Percentiles rank a stretch among this genome's conserved stretches.
Conservation (phyloP, 2,329 filamentous ascomycete genomes). For the Drechmeria coniospora region DNA sequence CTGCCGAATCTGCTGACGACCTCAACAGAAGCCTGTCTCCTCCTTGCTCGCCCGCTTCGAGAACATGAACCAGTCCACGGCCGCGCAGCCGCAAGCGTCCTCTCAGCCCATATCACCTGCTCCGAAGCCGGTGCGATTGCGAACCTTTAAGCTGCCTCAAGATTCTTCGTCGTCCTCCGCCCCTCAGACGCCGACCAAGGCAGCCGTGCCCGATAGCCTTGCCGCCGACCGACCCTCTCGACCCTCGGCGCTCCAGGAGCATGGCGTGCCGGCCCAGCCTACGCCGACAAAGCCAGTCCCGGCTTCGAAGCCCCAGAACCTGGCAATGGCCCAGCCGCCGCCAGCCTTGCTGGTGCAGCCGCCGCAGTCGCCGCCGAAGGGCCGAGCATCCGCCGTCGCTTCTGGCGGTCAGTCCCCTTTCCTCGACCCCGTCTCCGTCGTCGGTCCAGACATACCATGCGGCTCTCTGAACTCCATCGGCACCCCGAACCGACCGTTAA, state of each 20-base stretch:
- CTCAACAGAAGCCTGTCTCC: conserved; percentile 62
- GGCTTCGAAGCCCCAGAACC: conserved; percentile 9
- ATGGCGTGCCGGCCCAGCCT: conserved; percentile 7
- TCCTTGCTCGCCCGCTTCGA: conserved; percentile 71
- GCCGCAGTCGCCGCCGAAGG: conserved; percentile 52
- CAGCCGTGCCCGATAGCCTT: conserved; percentile 13
- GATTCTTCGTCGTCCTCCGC: conserved; percentile 11
- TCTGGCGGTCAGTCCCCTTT: conserved; percentile 27
- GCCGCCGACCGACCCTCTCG: conserved; percentile 5
- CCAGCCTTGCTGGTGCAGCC: conserved; percentile 56
- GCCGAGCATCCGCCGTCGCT: conserved; percentile 17
- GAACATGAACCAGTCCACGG: conserved; percentile 35
- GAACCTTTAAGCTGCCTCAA: conserved; percentile 23
- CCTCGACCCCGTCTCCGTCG: conserved; percentile 30
- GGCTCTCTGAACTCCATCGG: conserved; percentile 31
- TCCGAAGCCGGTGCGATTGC: conserved; percentile 27
- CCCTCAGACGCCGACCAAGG: conserved; percentile 4
- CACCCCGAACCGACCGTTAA: conserved; percentile 39
- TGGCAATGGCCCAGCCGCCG: conserved; percentile 32
- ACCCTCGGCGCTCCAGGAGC: conserved; percentile 8
- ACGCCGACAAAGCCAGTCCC: conserved; percentile 11
- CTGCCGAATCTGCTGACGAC: conserved; percentile 1
- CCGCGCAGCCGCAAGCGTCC: conserved; percentile 10
- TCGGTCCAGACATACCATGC: conserved; percentile 24
- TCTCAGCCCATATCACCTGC: conserved; percentile 21